Evolutionary conservation across 1,284 basidiomycete genomes (phyloP).

Genomic region (Ustilago loliicola): DNA sequence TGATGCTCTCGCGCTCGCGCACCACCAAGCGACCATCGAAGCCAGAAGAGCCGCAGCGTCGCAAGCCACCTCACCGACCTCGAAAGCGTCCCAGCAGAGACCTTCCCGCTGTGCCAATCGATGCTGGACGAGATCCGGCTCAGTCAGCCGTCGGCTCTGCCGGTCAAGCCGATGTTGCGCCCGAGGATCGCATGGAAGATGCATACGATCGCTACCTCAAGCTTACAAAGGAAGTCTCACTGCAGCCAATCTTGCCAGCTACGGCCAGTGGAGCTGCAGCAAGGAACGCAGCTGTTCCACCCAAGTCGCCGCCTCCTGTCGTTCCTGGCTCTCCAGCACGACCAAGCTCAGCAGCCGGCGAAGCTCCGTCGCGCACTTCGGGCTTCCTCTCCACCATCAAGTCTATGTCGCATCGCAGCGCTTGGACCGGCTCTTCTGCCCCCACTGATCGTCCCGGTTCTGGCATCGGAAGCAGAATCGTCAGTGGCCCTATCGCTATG

Average conservation of each 20-base stretch:
- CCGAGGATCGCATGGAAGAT: slow-evolving; percentile 77
- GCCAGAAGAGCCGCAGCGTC: slow-evolving; percentile 51
- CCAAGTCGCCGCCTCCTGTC: slow-evolving; percentile 30
- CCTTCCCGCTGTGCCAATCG: slow-evolving; percentile 42
- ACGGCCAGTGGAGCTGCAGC: slow-evolving; percentile 23
- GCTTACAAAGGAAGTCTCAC: slow-evolving; percentile 59
- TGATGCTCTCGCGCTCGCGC: slow-evolving; percentile 46
- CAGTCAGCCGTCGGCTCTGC: neutral
- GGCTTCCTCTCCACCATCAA: slow-evolving; percentile 64
- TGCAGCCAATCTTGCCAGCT: slow-evolving; percentile 46
- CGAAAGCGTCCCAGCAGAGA: slow-evolving; percentile 42
- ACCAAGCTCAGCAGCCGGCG: slow-evolving; percentile 29
- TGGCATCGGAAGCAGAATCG: slow-evolving; percentile 21
- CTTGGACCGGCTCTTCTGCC: slow-evolving; percentile 22
- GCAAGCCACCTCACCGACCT: slow-evolving; percentile 41
- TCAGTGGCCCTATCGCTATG: slow-evolving; percentile 46
- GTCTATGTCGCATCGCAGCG: slow-evolving; percentile 52
- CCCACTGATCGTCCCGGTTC: slow-evolving; percentile 16
- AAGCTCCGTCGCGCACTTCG: slow-evolving; percentile 40
- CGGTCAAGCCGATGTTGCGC: slow-evolving; percentile 9
- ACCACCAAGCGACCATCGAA: slow-evolving; percentile 39
- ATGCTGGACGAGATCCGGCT: neutral
- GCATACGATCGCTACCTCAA: slow-evolving; percentile 87
- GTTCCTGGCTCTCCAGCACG: slow-evolving; percentile 22
- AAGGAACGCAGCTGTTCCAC: slow-evolving; percentile 10